A percentile compares a stretch with the other conserved stretches of the same genome.
Evolutionary conservation across 169 alveolate species (phyloP).

Genomic region (Plasmodium inui): DNA sequence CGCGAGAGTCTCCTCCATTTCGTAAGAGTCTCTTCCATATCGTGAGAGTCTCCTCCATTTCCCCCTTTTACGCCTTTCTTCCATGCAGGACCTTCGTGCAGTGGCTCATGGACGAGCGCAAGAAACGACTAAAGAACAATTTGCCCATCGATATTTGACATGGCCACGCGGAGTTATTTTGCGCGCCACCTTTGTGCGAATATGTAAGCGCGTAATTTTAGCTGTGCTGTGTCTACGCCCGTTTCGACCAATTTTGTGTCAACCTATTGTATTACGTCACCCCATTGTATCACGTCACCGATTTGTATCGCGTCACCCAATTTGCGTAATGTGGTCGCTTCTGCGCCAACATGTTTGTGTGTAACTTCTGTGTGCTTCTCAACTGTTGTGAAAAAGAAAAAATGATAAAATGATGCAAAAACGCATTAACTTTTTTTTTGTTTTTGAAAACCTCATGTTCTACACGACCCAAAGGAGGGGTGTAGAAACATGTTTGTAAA

Average conservation of each 20-base stretch:
- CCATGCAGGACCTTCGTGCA: conserved; percentile 73
- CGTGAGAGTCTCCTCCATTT: background rate
- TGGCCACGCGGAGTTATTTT: background rate
- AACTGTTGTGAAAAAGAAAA: background rate
- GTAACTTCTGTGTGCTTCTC: background rate
- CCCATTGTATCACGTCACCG: background rate
- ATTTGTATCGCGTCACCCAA: background rate
- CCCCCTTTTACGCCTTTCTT: conserved; percentile 9
- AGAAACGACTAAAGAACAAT: conserved; percentile 66
- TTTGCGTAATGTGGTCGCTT: background rate
- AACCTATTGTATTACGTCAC: background rate
- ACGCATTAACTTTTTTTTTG: background rate
- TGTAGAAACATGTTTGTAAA: background rate
- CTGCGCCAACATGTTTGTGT: background rate
- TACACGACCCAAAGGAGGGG: background rate
- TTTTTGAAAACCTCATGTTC: background rate
- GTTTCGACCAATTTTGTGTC: background rate
- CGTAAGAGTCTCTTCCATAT: background rate
- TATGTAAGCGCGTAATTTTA: background rate
- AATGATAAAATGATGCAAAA: background rate
- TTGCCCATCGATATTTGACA: conserved; percentile 66
- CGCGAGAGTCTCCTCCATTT: background rate
- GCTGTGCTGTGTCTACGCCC: background rate
- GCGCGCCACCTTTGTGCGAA: background rate
- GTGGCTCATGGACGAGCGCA: conserved; percentile 73